These are phyloP conservation scores for Termitomyces sp. DNA, from an alignment of 768 basidiomycete genomes.

Conservation along the genomic window DNA sequence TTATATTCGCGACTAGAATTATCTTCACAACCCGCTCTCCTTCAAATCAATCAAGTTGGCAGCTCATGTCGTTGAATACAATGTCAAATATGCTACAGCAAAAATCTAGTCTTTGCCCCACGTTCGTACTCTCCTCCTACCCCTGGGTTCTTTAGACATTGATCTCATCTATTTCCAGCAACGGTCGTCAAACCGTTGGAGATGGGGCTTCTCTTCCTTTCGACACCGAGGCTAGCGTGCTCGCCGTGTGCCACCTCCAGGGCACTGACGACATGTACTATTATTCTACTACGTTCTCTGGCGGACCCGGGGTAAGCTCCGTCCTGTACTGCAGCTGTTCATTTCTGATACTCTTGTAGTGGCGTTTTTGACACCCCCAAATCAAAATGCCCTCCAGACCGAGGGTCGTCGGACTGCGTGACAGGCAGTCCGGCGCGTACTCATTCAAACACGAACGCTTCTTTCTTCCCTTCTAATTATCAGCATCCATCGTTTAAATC, in stretches of 20 bases:
- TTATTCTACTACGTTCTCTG: constrained; percentile 91
- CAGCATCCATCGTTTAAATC: constrained; percentile 8
- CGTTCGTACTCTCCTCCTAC: constrained; percentile 42
- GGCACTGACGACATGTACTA: constrained; percentile 83
- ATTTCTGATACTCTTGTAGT: constrained; percentile 36
- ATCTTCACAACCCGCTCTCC: constrained; percentile 15
- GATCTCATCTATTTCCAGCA: constrained; percentile 46
- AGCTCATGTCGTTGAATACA: constrained; percentile 70
- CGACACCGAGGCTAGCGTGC: constrained; percentile 74
- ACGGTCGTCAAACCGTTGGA: constrained; percentile 95
- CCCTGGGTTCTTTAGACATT: neutral
- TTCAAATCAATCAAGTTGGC: constrained; percentile 68
- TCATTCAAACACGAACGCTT: constrained; percentile 41
- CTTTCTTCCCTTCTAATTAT: constrained; percentile 28
- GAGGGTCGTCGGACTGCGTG: constrained; percentile 96
- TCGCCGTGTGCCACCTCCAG: constrained; percentile 82
- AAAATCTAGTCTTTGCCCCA: constrained; percentile 93
- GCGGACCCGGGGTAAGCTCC: constrained; percentile 74
- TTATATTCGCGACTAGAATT: constrained; percentile 9
- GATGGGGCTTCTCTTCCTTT: constrained; percentile 85
- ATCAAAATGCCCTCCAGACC: constrained; percentile 89
- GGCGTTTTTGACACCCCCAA: constrained; percentile 94
- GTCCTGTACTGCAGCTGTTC: neutral
- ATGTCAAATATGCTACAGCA: constrained; percentile 70
- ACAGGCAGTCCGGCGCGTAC: constrained; percentile 83